Base-by-base conservation (phyloP, 352 stramenopile genomes). In the Globisporangium abappressorium region DNA sequence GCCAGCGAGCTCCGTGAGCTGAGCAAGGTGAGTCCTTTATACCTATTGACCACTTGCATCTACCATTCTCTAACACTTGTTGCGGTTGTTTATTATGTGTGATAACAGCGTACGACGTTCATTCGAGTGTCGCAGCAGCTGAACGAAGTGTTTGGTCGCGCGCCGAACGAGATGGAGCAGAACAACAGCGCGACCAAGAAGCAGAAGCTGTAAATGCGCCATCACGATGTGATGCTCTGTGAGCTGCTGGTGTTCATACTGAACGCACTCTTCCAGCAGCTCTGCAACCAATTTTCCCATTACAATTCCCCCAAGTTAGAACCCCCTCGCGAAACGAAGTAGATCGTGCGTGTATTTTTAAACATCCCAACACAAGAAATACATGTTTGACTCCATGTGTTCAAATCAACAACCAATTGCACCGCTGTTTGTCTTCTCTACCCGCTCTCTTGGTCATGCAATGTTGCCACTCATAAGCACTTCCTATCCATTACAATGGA, bases 121-220 rank as follows among this genome's bases (percentile, higher is more conserved):
- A 97, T 98, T 62, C 85, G 92, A 36, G 91, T 97, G 12, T 95
- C 90, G 0, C 92, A 98, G 77, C 90, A 98, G 70, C 72, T 98
- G 22, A 98, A 98, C 70, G 86, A 95, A 63, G 85, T 98, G 11
- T 98, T 97, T 71, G 89, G 89, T 43, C 87, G 81, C 30, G 85
- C 85, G 36, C 84, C 84, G 3, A 93, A 93, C 59, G 85, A 93
- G 70, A 80, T 90, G 68, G 83, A 93, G 72, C 72, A 87, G 54
- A 74, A 79, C 33, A 70, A 62, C 38, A 55, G 77, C 20, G 69
- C 24, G 28, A 65, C 63, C n/a, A 90, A 90, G 73, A 87, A 86
- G 60, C 82, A 90, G 69, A 90, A 90, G 73, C 51, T 70, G 30
- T 78, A 75, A 34, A 51, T 18, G 14, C 6, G 12, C n/a, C 15